Evolutionary conservation across 2,329 filamentous ascomycete species (phyloP), one percentile per base, ranked within the genome.

Genomic region (Trichoderma asperellum): DNA sequence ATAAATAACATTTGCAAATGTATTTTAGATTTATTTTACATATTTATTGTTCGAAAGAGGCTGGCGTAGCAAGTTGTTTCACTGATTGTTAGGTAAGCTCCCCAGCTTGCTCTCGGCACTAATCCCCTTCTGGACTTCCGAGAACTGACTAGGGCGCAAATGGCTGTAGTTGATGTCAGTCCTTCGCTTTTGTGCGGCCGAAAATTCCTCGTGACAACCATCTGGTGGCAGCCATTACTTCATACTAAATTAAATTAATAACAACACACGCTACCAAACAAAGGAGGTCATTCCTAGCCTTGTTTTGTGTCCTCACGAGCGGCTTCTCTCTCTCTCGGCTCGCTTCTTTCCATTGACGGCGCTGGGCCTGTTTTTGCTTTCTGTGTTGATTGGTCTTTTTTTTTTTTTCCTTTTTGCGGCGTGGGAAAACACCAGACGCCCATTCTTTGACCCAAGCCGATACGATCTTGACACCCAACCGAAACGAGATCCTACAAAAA

Each of bases 121-220:
- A 66, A 14, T 43, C 52, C 21, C 7, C 34, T 32, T 24, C 14
- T 18, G 37, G 29, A 24, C 62, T 29, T 11, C 12, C n/a, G 4
- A 49, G 24, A 65, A 57, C 8, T n/a, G 62, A 57, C 53, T 65
- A 65, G 62, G 53, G 62, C 53, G 62, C 8, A 58, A 49, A 29
- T 55, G 16, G 24, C 37, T 27, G 29, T n/a, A 18, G 57, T 66
- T 58, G 63, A 66, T 37, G 53, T 58, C 63, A 37, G 52, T 49
- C 8, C 47, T 24, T 49, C 47, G 47, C 34, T n/a, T 57, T 66
- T 66, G 63, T 66, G 63, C 53, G 63, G 53, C 63, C 27, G 56
- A 66, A 58, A 66, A 66, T 49, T 58, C 53, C 53, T 66, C 63
- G 63, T 66, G 63, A 66, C 63, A 49, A 37, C 63, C 1, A 27